Evolutionary conservation across 495 filamentous ascomycete genomes (phyloP).

Genomic region (Trichoderma gamsii): DNA sequence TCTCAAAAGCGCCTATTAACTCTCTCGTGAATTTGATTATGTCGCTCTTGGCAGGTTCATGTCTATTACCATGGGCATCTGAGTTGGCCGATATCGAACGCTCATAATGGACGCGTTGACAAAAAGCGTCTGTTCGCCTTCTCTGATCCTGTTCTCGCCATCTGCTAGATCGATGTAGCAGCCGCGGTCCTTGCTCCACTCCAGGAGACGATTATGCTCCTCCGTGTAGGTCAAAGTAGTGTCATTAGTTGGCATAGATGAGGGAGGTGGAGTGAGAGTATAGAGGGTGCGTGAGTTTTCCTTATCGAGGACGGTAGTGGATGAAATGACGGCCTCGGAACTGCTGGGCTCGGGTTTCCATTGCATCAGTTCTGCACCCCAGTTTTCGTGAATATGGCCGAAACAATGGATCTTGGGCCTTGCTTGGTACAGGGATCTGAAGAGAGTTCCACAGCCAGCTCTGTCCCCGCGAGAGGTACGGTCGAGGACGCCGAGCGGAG

Average conservation of each 20-base stretch:
- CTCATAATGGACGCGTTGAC: slow-evolving; percentile 58
- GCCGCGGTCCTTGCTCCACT: slow-evolving; percentile 9
- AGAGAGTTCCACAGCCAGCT: slow-evolving; percentile 51
- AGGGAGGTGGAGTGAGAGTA: slow-evolving; percentile 26
- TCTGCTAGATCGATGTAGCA: slow-evolving; percentile 21
- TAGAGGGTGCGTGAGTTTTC: slow-evolving; percentile 35
- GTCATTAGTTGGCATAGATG: background rate
- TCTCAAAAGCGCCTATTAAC: background rate
- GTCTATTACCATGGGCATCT: slow-evolving; percentile 60
- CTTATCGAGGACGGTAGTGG: slow-evolving; percentile 29
- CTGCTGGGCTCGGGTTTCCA: slow-evolving; percentile 39
- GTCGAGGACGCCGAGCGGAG: slow-evolving; percentile 54
- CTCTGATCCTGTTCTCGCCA: slow-evolving; percentile 33
- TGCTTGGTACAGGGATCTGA: slow-evolving; percentile 42
- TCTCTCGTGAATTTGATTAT: background rate
- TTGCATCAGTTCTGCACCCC: slow-evolving; percentile 52
- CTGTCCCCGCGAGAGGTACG: slow-evolving; percentile 24
- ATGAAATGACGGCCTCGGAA: slow-evolving; percentile 4
- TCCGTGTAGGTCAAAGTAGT: background rate
- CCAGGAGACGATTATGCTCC: background rate
- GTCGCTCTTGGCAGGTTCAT: slow-evolving; percentile 43
- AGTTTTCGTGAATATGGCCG: slow-evolving; percentile 66
- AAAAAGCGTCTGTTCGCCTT: slow-evolving; percentile 58
- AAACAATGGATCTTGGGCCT: slow-evolving; percentile 58
- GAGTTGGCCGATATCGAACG: slow-evolving; percentile 41